Conservation (phyloP, 1,139 yeast genomes). For the Wickerhamomyces sp. region DNA sequence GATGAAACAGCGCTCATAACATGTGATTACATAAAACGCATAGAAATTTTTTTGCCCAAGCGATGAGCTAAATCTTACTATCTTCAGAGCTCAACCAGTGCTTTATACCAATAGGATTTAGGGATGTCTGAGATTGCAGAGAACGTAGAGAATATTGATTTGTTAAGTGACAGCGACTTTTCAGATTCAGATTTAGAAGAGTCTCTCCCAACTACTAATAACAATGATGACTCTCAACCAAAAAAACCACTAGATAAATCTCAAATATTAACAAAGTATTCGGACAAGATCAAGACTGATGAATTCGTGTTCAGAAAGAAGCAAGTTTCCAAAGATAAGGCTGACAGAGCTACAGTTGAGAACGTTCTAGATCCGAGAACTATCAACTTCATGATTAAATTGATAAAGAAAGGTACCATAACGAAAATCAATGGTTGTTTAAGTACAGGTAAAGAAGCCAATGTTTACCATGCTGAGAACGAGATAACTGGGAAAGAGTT, state of each 20-base stretch:
- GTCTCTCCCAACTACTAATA: slow-evolving; percentile 4
- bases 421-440: slow-evolving; percentile 90
- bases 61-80: too few species aligned
- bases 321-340: slow-evolving; percentile 68
- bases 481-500: slow-evolving; percentile 57
- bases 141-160: slow-evolving; percentile 1
- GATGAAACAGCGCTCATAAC: too few species aligned
- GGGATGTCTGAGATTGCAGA: slow-evolving; percentile 7
- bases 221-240: background rate
- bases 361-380: slow-evolving; percentile 96
- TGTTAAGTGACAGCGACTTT: slow-evolving; percentile 5
- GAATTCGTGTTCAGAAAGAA: slow-evolving; percentile 47
- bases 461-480: slow-evolving; percentile 89
- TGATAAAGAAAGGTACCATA: slow-evolving; percentile 78
- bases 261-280: slow-evolving; percentile 56
- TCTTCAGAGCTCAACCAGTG: background rate
- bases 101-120: background rate
- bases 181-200: slow-evolving; percentile 18
- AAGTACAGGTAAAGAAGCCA: slow-evolving; percentile 97
- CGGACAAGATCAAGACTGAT: slow-evolving; percentile 61
- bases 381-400: slow-evolving; percentile 70
- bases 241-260: slow-evolving; percentile 40
- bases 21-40: background rate
- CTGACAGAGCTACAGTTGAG: slow-evolving; percentile 94
- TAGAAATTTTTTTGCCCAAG: slow-evolving; percentile 1